These are phyloP conservation scores for Coniochaeta sp. DNA, from an alignment of 2,329 filamentous ascomycete species.

Conservation along the genomic window DNA sequence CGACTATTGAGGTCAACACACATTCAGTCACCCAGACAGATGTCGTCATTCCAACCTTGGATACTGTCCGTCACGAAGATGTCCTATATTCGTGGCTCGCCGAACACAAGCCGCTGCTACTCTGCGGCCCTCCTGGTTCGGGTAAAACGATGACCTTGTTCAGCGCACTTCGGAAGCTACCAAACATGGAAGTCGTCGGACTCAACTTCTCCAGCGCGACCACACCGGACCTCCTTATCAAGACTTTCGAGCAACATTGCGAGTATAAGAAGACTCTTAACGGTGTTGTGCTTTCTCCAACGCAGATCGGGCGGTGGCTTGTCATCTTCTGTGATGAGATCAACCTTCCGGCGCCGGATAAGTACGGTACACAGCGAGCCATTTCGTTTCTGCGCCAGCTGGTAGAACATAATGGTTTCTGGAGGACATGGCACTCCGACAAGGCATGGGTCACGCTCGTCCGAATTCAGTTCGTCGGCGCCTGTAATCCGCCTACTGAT, in stretches of 20 bases:
- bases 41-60: conserved; percentile 93
- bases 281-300: conserved; percentile 90
- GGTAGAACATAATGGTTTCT: conserved; percentile 98
- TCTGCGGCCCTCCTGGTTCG: conserved; percentile 95
- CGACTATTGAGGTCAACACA: conserved; percentile 92
- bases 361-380: conserved; percentile 93
- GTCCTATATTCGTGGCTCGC: conserved; percentile 99
- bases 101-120: conserved; percentile 92
- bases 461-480: conserved; percentile 96
- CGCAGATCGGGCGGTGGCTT: conserved; percentile 94
- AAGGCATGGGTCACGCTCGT: conserved; percentile 98
- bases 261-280: conserved; percentile 99
- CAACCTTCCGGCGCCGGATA: conserved; percentile 94
- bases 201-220: conserved; percentile 99
- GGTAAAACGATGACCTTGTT: conserved; percentile 99
- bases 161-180: conserved; percentile 90
- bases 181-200: conserved; percentile 98
- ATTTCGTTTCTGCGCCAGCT: conserved; percentile 97
- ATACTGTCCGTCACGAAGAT: conserved; percentile 96
- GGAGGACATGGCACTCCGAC: conserved; percentile 73
- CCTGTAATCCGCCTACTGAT: conserved; percentile 97
- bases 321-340: conserved; percentile 99
- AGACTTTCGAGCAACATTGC: conserved; percentile 99
- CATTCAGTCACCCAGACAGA: conserved; percentile 98
- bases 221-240: conserved; percentile 93